These are phyloP conservation scores for Hyaloscypha finlandica DNA, from an alignment of 495 filamentous ascomycete genomes.

Conservation along the genomic window DNA sequence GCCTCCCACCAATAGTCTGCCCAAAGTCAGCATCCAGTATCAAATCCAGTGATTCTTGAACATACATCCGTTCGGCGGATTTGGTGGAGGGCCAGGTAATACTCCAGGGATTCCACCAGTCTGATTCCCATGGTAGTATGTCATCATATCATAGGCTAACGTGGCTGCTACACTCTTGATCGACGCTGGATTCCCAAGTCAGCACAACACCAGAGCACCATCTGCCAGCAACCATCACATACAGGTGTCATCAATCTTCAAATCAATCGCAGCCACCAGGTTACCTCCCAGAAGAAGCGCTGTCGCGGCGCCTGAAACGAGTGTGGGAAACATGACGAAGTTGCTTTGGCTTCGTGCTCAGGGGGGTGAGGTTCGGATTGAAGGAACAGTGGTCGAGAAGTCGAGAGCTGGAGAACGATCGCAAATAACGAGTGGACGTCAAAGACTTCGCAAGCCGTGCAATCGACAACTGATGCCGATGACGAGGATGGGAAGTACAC, in stretches of 20 bases:
- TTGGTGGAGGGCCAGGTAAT: constrained; percentile 55
- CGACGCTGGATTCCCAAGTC: constrained; percentile 43
- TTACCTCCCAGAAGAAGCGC: constrained; percentile 27
- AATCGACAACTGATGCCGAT: background rate
- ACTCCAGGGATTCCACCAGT: constrained; percentile 65
- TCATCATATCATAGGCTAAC: constrained; percentile 65
- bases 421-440: constrained; percentile 27
- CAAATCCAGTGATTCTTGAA: constrained; percentile 28
- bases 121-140: constrained; percentile 64
- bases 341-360: background rate
- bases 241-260: constrained; percentile 26
- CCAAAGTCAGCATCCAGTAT: constrained; percentile 1
- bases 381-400: background rate
- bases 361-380: background rate
- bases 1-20: constrained; percentile 72
- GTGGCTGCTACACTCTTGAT: constrained; percentile 62
- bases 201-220: constrained; percentile 5
- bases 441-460: constrained; percentile 13
- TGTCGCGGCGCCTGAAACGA: constrained; percentile 27
- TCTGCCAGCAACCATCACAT: constrained; percentile 5
- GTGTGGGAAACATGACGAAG: constrained; percentile 25
- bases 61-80: constrained; percentile 50
- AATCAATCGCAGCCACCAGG: constrained; percentile 24
- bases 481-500: constrained; percentile 12
- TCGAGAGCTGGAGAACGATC: background rate